phyloP scores from a whole-genome alignment of 441 rosid species.

The Mallotus repandus region DNA sequence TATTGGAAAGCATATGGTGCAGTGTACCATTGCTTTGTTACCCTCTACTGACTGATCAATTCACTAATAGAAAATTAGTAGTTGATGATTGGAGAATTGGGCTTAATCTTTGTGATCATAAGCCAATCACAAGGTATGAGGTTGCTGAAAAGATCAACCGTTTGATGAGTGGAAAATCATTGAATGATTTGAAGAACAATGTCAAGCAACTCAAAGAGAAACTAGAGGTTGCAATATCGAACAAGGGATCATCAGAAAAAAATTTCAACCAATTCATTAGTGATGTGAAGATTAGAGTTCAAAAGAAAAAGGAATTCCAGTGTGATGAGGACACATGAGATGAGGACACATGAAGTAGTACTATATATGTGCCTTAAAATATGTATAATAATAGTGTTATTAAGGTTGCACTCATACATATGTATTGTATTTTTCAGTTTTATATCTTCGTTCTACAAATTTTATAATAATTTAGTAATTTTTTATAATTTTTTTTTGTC shows the following conservation, averaged over 20 bases:
- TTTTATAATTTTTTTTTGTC: no score
- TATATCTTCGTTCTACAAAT: no score
- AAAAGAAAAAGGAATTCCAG: not conserved
- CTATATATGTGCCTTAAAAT: no score
- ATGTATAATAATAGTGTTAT: no score
- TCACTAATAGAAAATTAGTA: conserved; percentile 59
- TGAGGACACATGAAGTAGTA: no score
- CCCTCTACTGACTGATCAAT: conserved; percentile 64
- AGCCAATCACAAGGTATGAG: conserved; percentile 34
- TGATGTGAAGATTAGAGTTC: conserved; percentile 31
- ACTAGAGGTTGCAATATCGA: conserved; percentile 38
- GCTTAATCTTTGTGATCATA: conserved; percentile 42
- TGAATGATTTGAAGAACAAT: conserved; percentile 26
- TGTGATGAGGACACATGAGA: no score
- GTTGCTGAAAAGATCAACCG: conserved; percentile 37
- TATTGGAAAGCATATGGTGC: conserved; percentile 57
- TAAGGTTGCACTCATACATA: no score
- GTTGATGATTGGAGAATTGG: conserved; percentile 69
- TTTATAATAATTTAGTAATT: no score
- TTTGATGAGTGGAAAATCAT: conserved; percentile 40
- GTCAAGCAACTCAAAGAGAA: conserved; percentile 36
- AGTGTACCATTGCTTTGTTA: conserved; percentile 49
- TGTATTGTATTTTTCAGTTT: no score
- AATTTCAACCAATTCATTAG: conserved; percentile 43
- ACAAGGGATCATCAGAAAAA: conserved; percentile 48